These are phyloP conservation scores for Starmerella ratchasimensis DNA, from an alignment of 805 yeast species.

Conservation along the genomic window DNA sequence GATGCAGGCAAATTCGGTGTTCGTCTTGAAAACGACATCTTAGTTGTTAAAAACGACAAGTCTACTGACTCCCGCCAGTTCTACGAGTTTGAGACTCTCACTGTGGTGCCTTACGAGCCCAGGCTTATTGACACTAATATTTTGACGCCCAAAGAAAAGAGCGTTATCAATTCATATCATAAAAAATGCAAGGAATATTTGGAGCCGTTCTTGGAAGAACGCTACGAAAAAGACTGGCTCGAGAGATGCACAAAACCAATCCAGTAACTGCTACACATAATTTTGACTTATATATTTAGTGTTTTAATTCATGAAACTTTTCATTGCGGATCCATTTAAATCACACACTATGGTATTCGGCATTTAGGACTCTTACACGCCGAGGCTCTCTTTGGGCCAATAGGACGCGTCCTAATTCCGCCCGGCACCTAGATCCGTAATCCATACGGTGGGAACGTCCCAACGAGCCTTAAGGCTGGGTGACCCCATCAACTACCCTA, in stretches of 20 bases:
- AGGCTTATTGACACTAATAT: conserved; percentile 51
- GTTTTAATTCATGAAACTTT: no score
- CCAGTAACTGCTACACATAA: no score
- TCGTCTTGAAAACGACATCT: conserved; percentile 74
- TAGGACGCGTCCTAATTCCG: no score
- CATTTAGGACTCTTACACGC: no score
- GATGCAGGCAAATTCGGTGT: conserved; percentile 83
- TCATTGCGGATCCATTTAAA: no score
- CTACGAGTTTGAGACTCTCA: conserved; percentile 65
- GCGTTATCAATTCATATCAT: conserved; percentile 60
- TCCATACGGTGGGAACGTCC: no score
- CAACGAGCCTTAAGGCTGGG: no score
- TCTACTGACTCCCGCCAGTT: conserved; percentile 45
- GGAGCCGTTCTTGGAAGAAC: conserved; percentile 35
- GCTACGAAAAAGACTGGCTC: conserved; percentile 56
- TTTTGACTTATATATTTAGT: no score
- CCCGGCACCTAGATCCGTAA: no score
- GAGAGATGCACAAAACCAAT: conserved; percentile 2
- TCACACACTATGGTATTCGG: no score
- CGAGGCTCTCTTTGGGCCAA: no score
- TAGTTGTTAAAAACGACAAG: conserved; percentile 33
- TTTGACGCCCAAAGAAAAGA: conserved; percentile 46
- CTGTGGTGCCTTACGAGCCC: conserved; percentile 70
- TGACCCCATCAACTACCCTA: no score
- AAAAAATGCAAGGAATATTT: conserved; percentile 41